Evolutionary conservation across 2,329 filamentous ascomycete species (phyloP).

Genomic region (Cytospora paraplurivora): DNA sequence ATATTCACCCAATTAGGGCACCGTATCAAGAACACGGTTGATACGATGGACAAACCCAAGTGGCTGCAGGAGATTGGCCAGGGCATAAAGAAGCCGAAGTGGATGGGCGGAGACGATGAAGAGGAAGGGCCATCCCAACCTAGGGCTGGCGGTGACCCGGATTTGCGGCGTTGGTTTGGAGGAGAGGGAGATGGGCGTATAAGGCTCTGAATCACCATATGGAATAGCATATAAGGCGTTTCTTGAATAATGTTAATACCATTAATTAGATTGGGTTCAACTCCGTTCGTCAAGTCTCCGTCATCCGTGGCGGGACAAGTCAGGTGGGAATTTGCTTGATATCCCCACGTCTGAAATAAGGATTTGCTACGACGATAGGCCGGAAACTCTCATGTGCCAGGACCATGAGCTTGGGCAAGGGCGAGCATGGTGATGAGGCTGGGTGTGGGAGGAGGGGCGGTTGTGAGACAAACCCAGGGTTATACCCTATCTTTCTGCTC

Average conservation of each 20-base stretch:
- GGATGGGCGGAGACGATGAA: constrained; percentile 69
- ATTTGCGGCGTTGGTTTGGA: constrained; percentile 62
- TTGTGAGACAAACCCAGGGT: too few species aligned
- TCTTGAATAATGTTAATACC: constrained; percentile 21
- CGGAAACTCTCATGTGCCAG: too few species aligned
- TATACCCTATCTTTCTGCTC: too few species aligned
- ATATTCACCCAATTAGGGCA: constrained; percentile 84
- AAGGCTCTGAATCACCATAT: constrained; percentile 32
- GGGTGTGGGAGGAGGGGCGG: too few species aligned
- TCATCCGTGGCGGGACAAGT: neutral
- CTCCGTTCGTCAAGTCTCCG: neutral
- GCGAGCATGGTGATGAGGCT: too few species aligned
- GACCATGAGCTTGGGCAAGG: too few species aligned
- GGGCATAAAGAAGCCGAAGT: constrained; percentile 67
- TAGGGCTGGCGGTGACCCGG: constrained; percentile 38
- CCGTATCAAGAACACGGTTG: constrained; percentile 88
- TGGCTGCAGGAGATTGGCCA: constrained; percentile 74
- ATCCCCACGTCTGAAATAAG: neutral
- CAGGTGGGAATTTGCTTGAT: neutral
- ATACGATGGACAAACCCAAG: constrained; percentile 76
- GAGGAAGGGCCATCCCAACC: constrained; percentile 33
- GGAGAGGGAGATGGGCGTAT: constrained; percentile 46
- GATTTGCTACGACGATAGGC: too few species aligned
- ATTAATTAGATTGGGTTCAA: neutral
- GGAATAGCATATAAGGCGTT: constrained; percentile 11